Percentiles rank a stretch among this genome's conserved stretches.
These are phyloP conservation scores for Melampsora abietis-canadensis DNA, from an alignment of 1,284 basidiomycete species.

Conservation along the genomic window DNA sequence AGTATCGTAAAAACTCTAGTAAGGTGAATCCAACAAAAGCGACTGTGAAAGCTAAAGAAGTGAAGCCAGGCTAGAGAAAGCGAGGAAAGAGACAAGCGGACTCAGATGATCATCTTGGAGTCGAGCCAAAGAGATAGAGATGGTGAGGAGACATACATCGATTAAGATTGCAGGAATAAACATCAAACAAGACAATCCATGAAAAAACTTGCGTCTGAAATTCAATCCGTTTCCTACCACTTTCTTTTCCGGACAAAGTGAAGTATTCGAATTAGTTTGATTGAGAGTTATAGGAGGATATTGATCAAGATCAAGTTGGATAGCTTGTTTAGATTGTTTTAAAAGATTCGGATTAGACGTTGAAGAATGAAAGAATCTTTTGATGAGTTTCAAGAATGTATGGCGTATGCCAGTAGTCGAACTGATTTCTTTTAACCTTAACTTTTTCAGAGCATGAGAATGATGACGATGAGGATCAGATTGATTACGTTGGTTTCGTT, in stretches of 20 bases:
- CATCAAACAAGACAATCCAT: slow-evolving; percentile 90
- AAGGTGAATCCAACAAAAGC: slow-evolving; percentile 94
- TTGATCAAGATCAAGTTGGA: too few relatives aligned
- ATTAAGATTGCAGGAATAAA: slow-evolving; percentile 87
- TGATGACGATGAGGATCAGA: too few relatives aligned
- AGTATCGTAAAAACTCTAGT: slow-evolving; percentile 92
- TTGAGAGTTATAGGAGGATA: slow-evolving; percentile 57
- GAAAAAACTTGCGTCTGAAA: slow-evolving; percentile 95
- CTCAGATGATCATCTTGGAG: neutral
- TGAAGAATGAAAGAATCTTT: neutral
- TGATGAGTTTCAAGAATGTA: too few relatives aligned
- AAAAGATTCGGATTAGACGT: neutral
- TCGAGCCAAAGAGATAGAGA: slow-evolving; percentile 37
- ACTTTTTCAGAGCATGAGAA: too few relatives aligned
- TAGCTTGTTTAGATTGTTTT: too few relatives aligned
- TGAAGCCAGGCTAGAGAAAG: slow-evolving; percentile 79
- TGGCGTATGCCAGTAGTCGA: neutral
- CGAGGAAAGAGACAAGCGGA: neutral
- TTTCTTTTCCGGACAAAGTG: slow-evolving; percentile 54
- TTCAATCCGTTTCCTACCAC: slow-evolving; percentile 60
- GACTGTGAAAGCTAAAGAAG: slow-evolving; percentile 85
- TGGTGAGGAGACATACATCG: slow-evolving; percentile 66
- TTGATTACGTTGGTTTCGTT: neutral
- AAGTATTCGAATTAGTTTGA: slow-evolving; percentile 77
- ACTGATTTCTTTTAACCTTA: too few relatives aligned